phyloP scores from a whole-genome alignment of 1,284 basidiomycete species.

The Neonothopanus nambi region DNA sequence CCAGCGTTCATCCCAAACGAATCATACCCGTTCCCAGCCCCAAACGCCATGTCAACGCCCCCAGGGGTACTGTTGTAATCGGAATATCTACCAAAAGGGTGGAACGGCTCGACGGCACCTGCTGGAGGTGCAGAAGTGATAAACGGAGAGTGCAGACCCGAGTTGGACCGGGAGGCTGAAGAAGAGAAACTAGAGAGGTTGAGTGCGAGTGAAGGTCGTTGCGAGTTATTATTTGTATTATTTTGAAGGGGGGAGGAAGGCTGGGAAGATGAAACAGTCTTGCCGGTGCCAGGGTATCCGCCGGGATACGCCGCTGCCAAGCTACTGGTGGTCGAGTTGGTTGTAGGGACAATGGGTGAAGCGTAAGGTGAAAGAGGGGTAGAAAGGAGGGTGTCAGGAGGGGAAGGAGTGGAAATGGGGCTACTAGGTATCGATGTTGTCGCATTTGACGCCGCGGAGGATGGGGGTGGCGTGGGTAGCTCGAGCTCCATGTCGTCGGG shows the following conservation, averaged over 20 bases:
- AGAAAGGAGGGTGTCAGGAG: conserved; percentile 52
- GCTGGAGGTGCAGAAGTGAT: conserved; percentile 37
- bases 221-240: background rate
- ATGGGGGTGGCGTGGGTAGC: conserved; percentile 37
- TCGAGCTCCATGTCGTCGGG: conserved; percentile 82
- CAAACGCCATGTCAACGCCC: conserved; percentile 10
- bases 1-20: too few species aligned
- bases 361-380: conserved; percentile 45
- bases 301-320: conserved; percentile 18
- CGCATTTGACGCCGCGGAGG: conserved; percentile 45
- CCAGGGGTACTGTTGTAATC: conserved; percentile 12
- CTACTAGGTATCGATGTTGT: conserved; percentile 27
- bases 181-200: conserved; percentile 7
- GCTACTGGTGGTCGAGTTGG: conserved; percentile 13
- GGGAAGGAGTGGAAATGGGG: conserved; percentile 23
- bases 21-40: background rate
- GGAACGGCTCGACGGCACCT: conserved; percentile 10
- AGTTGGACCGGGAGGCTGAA: conserved; percentile 15
- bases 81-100: background rate
- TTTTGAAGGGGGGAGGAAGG: conserved; percentile 4
- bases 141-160: conserved; percentile 27
- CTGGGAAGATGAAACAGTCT: conserved; percentile 1
- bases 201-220: conserved; percentile 4
- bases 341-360: conserved; percentile 20
- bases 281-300: conserved; percentile 10